Conservation (phyloP, 768 basidiomycete genomes). For the Amanita molliuscula region DNA sequence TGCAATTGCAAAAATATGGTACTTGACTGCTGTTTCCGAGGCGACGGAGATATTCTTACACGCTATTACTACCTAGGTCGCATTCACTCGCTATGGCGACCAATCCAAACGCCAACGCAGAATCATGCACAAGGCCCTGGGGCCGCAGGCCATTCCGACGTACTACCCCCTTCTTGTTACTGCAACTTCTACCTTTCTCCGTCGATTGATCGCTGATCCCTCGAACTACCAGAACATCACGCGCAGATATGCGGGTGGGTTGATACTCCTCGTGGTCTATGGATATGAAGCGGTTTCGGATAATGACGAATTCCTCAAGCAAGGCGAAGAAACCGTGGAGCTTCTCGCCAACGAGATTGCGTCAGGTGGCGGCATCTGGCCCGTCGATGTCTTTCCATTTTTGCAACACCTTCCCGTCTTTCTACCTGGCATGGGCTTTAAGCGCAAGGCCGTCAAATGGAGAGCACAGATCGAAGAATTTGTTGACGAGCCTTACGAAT, state of each 20-base stretch:
- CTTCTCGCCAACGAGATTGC: conserved; percentile 31
- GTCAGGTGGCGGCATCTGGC: conserved; percentile 37
- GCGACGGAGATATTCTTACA: background rate
- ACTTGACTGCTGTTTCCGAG: background rate
- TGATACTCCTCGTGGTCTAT: conserved; percentile 51
- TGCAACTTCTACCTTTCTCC: conserved; percentile 49
- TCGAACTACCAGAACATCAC: conserved; percentile 24
- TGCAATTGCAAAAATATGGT: conserved; percentile 64
- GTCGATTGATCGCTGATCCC: conserved; percentile 37
- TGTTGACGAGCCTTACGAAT: conserved; percentile 52
- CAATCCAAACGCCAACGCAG: conserved; percentile 53
- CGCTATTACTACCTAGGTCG: conserved; percentile 27
- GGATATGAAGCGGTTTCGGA: conserved; percentile 37
- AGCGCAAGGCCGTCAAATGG: conserved; percentile 49
- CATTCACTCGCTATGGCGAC: conserved; percentile 59
- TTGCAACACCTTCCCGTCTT: conserved; percentile 52
- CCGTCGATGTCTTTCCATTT: conserved; percentile 34
- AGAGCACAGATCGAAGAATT: conserved; percentile 55
- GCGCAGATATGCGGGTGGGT: conserved; percentile 45
- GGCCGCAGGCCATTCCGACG: conserved; percentile 35
- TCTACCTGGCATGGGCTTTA: conserved; percentile 62
- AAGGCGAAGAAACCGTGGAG: conserved; percentile 33
- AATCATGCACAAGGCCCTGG: conserved; percentile 58
- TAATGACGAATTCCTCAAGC: conserved; percentile 26
- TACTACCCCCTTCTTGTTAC: conserved; percentile 51